phyloP scores from a whole-genome alignment of 139 green algal genomes.

The Chlamydomonas sphaeroides region DNA sequence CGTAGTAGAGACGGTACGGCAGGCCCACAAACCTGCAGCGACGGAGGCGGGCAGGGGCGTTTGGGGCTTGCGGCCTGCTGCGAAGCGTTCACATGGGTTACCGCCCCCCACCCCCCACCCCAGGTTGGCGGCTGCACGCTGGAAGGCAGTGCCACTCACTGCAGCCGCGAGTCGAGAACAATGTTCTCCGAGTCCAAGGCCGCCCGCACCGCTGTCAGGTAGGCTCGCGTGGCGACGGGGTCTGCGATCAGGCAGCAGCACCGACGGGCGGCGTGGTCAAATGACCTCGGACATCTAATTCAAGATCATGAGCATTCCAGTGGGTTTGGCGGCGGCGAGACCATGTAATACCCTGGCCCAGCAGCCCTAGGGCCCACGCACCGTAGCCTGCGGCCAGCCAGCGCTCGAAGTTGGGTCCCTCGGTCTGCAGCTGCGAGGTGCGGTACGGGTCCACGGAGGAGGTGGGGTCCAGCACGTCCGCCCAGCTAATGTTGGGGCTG shows the following conservation, averaged over 20 bases:
- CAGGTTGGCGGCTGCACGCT: no score
- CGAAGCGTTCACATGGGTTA: no score
- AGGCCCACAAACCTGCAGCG: background rate
- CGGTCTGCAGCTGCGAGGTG: background rate
- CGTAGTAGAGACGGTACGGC: background rate
- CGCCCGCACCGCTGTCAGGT: background rate
- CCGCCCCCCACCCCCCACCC: no score
- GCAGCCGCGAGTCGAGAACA: constrained; percentile 1
- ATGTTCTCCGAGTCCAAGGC: constrained; percentile 16
- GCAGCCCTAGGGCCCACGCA: no score
- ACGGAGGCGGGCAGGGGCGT: no score
- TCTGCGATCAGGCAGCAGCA: no score
- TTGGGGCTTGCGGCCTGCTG: no score
- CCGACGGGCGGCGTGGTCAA: no score
- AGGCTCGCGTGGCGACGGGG: background rate
- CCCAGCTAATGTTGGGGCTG: background rate
- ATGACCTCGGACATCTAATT: no score
- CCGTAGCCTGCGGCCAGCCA: background rate
- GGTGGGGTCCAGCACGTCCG: background rate
- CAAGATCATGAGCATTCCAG: no score
- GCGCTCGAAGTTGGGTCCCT: background rate
- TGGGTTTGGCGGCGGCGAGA: no score
- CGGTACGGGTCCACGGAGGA: constrained; percentile 11
- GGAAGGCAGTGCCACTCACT: background rate
- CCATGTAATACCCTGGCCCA: no score